A percentile compares a stretch with the other conserved stretches of the same genome.
Evolutionary conservation across 2,329 filamentous ascomycete species (phyloP).

Genomic region (Aspergillus calidoustus): DNA sequence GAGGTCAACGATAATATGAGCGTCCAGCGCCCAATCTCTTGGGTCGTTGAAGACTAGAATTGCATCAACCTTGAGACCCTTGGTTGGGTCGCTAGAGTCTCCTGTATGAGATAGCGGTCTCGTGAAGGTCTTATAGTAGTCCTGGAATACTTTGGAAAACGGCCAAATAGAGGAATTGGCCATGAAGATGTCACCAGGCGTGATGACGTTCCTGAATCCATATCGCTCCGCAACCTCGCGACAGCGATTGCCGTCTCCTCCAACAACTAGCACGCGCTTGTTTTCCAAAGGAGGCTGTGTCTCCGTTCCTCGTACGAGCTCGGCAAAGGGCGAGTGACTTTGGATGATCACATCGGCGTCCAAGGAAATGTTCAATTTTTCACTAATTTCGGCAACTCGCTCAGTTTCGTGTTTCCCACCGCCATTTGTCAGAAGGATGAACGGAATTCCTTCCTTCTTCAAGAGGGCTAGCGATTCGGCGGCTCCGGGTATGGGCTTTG

Average conservation of each 20-base stretch:
- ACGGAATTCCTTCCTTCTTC: constrained; percentile 76
- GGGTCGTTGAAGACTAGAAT: constrained; percentile 96
- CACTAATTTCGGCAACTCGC: constrained; percentile 70
- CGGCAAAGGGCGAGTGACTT: constrained; percentile 86
- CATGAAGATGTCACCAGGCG: constrained; percentile 79
- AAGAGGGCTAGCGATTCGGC: constrained; percentile 73
- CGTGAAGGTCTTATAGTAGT: constrained; percentile 62
- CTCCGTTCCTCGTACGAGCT: constrained; percentile 65
- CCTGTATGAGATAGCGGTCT: constrained; percentile 41
- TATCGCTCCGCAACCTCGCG: constrained; percentile 74
- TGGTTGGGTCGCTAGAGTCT: constrained; percentile 46
- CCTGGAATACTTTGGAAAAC: constrained; percentile 70
- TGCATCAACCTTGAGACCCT: constrained; percentile 78
- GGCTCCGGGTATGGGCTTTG: constrained; percentile 78
- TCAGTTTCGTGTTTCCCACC: constrained; percentile 82
- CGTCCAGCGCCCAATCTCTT: constrained; percentile 91
- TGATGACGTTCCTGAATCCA: constrained; percentile 82
- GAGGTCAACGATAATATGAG: constrained; percentile 81
- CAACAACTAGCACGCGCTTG: constrained; percentile 75
- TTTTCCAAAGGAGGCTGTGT: constrained; percentile 58
- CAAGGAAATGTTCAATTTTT: constrained; percentile 67
- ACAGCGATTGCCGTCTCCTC: constrained; percentile 69
- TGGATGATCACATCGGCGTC: constrained; percentile 77
- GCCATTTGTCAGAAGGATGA: constrained; percentile 94
- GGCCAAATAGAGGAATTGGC: constrained; percentile 80